These are phyloP conservation scores for Psilocybe subaeruginosa DNA, from an alignment of 768 basidiomycete species.

Conservation along the genomic window DNA sequence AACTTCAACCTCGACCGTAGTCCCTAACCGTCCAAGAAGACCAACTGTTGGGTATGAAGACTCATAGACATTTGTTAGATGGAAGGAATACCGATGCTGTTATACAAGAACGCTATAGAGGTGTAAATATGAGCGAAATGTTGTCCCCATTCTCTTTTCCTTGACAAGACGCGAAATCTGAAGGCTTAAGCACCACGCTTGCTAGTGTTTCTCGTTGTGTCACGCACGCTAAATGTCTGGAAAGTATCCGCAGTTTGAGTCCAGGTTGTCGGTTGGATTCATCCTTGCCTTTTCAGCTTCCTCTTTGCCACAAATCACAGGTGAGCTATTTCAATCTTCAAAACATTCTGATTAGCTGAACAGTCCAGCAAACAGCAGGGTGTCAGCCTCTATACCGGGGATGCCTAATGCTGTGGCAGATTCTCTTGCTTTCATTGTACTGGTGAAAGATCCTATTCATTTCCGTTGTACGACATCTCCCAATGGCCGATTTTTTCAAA, in stretches of 20 bases:
- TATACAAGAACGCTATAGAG: background rate
- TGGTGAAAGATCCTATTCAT: background rate
- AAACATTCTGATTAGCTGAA: too few species aligned
- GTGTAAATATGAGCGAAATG: background rate
- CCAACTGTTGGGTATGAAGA: constrained; percentile 80
- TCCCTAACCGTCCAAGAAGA: constrained; percentile 72
- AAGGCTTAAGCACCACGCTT: background rate
- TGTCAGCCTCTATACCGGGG: too few species aligned
- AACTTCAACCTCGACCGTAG: constrained; percentile 34
- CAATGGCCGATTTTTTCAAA: background rate
- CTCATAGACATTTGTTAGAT: constrained; percentile 26
- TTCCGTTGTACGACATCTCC: background rate
- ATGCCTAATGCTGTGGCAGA: too few species aligned
- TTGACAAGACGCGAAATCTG: background rate
- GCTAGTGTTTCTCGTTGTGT: background rate
- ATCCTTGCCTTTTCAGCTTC: too few species aligned
- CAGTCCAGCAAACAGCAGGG: too few species aligned
- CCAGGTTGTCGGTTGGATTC: too few species aligned
- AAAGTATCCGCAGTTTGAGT: too few species aligned
- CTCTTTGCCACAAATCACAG: too few species aligned
- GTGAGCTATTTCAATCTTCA: too few species aligned
- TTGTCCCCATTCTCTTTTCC: background rate
- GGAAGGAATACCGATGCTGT: background rate
- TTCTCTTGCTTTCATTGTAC: background rate
- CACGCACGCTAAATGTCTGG: background rate